Evolutionary conservation across 2,329 filamentous ascomycete species (phyloP), one percentile per base, ranked within the genome.

Genomic region (Fusarium papillatum): DNA sequence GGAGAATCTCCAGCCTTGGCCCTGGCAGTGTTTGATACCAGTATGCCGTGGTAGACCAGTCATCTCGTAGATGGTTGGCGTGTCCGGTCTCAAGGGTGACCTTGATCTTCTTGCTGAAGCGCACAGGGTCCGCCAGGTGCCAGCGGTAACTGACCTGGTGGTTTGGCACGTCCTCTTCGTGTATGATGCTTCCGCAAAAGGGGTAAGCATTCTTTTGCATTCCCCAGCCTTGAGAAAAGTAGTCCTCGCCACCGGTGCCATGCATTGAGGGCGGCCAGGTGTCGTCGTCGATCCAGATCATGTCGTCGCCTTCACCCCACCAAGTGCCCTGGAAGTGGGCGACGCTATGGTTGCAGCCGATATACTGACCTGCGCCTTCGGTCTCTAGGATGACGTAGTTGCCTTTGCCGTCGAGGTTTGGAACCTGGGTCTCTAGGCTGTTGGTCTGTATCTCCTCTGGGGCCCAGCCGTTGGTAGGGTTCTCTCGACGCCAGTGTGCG

Each of bases 171-270:
- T 83, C 81, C 26, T 80, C 81, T 70, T 83, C 81, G 53, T 83
- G 81, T 59, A 83, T 80, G 55, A 82, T 83, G 31, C 72, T 79
- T n/a, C 81, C 81, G 36, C 76, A 78, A 71, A 82, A 82, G 4
- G 81, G 81, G 60, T 78, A 82, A 5, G 80, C 78, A 29, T 83
- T 83, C 73, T 83, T 83, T 73, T 83, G 82, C 82, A 83, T 83
- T 41, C 82, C 82, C 81, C 82, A 83, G 11, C 82, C 82, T 64
- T 83, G 81, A 10, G 68, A 72, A 46, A 83, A 82, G 71, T 83
- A 83, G 70, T 83, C 82, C 48, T 83, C 82, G 24, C 75, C 80
- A 11, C 82, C 82, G 13, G 82, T 83, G 57, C 82, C 82, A 59
- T 83, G 81, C 77, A 83, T 80, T 31, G 75, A 79, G 1, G 82